Base-by-base conservation (phyloP, 2,329 filamentous ascomycete genomes). In the Blastomyces parvus region DNA sequence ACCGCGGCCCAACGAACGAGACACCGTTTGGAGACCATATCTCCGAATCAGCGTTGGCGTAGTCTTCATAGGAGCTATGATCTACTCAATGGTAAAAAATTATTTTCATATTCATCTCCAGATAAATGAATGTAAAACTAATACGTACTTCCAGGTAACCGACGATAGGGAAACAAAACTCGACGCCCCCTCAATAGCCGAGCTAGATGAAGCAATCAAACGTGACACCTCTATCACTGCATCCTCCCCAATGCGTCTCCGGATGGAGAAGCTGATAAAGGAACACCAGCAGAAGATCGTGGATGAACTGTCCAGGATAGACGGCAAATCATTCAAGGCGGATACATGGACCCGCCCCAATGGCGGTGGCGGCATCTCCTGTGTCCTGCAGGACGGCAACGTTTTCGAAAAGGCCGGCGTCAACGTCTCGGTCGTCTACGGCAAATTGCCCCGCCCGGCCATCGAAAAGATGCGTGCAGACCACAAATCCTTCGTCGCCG, bases 391-490 rank as follows among this genome's bases (percentile, higher is more conserved):
- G 76, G 91, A 97, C 68, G 92, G 94, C 69, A 93, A 95, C 66
- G 91, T 97, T 60, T 99, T 99, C 72, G 94, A 99, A 77, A 99
- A 99, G 79, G 94, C 90, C 55, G 94, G 94, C 38, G 91, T 97
- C 64, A 96, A 96, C 72, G 92, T 93, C 72, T 95, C 90, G 63
- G 86, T 97, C 66, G 94, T 99, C 59, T 97, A 99, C 74, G 94
- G 94, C 65, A 89, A 87, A 58, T 83, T 99, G 1, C 92, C 92
- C 42, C 88, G 90, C 70, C 83, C 90, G 0, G 94, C 91, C 38
- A 96, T 99, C 68, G 84, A 87, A 70, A 91, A 91, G 78, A 97
- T 99, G 94, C 86, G 90, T 61, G 90, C 86, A 63, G 91, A 97
- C 77, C 94, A 97, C 82, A 96, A 95, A 80, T 93, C 89, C 56